A percentile compares a stretch with the other conserved stretches of the same genome.
These are phyloP conservation scores for Exophiala aquamarina DNA, from an alignment of 2,329 filamentous ascomycete genomes.

Conservation along the genomic window DNA sequence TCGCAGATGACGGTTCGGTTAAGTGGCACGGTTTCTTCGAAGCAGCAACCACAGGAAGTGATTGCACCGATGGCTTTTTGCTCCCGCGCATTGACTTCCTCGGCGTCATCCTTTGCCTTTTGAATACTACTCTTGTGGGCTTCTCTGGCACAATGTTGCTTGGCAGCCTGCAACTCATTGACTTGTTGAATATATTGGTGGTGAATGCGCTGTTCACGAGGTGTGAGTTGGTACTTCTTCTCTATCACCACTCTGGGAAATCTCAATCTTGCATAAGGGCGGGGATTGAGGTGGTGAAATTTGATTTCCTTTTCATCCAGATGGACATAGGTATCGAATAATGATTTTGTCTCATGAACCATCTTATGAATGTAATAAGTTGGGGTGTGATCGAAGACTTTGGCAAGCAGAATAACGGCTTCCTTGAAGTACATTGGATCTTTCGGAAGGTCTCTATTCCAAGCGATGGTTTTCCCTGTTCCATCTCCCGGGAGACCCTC, in stretches of 20 bases:
- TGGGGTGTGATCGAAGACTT: slow-evolving; percentile 25
- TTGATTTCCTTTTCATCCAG: slow-evolving; percentile 29
- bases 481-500: slow-evolving; percentile 35
- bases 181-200: slow-evolving; percentile 21
- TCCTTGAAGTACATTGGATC: slow-evolving; percentile 24
- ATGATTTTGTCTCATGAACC: slow-evolving; percentile 23
- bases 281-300: slow-evolving; percentile 18
- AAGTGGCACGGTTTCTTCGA: slow-evolving; percentile 57
- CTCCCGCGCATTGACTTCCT: slow-evolving; percentile 38
- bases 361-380: slow-evolving; percentile 24
- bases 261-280: slow-evolving; percentile 27
- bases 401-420: slow-evolving; percentile 29
- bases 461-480: slow-evolving; percentile 33
- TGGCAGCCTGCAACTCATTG: slow-evolving; percentile 33
- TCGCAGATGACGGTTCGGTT: slow-evolving; percentile 70
- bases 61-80: slow-evolving; percentile 52
- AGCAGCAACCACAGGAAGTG: slow-evolving; percentile 74
- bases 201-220: slow-evolving; percentile 13
- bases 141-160: slow-evolving; percentile 27
- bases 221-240: slow-evolving; percentile 19
- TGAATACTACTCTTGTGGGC: slow-evolving; percentile 15
- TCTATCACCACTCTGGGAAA: slow-evolving; percentile 21
- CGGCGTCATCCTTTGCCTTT: slow-evolving; percentile 30
- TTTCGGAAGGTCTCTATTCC: slow-evolving; percentile 20
- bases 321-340: slow-evolving; percentile 32